Evolutionary conservation across 75 land plant genomes (phyloP), one percentile per base, ranked within the genome.

Genomic region (Larix kaempferi): DNA sequence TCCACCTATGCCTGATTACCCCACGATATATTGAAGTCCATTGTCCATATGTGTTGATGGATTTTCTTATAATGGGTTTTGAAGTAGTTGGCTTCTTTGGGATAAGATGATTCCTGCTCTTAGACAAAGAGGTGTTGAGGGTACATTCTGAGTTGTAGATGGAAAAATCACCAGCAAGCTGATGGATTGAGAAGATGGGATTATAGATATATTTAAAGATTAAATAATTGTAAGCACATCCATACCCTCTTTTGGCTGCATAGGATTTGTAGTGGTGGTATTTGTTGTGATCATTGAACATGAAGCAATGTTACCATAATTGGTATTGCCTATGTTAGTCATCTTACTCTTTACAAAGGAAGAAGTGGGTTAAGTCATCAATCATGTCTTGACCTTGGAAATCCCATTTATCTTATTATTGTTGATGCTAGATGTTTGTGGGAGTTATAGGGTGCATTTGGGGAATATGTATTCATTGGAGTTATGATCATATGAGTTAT

Each of bases 1-100:
- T 95, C 98, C 98, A 95, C 71, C 98, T 88, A 82, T 95, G 98
- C 85, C 90, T 92, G 3, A 92, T 92, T 16, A 92, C 94, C 35
- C 94, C 94, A 19, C 91, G 78, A 72, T 87, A 92, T 16, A 89
- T 89, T 26, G 94, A 92, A 58, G 94, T n/a, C n/a, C n/a, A n/a
- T n/a, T n/a, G n/a, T n/a, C n/a, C n/a, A n/a, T n/a, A n/a, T 92
- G 94, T 89, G 57, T 92, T 92, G 44, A 92, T 87, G 16, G 92
- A 89, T 75, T 92, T 92, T 41, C 94, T 65, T 5, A 89, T 86
- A 22, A 83, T 82, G 1, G 94, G 78, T 41, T 89, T 91, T 69
- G 56, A 76, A 19, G 37, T 23, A 27, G 78, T 71, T 5, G 16
- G 5, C 15, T n/a, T 75, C 13, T 13, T 60, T 78, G 15, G 16